Evolutionary conservation across 352 stramenopile genomes (phyloP), one percentile per base, ranked within the genome.

Genomic region (Globisporangium carolinianum): DNA sequence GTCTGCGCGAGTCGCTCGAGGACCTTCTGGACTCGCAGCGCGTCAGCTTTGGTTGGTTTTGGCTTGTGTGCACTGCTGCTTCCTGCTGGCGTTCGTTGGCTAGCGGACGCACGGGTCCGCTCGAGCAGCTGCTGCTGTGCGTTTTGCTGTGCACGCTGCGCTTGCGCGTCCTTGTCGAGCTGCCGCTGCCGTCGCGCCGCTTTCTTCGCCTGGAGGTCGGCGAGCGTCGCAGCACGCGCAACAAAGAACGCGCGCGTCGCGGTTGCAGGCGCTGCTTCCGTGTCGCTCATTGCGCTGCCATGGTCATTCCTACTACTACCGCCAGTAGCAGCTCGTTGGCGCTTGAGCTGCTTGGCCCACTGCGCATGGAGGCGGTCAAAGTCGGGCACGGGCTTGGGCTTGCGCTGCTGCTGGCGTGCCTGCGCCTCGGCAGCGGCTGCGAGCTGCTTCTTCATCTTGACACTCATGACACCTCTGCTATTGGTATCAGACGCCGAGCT

Each of bases 341-440:
- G 24, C 2, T 32, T 32, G 11, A 48, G 24, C 18, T 38, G 32
- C n/a, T 58, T 42, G 8, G 84, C 72, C 79, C 76, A 89, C 42
- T 83, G 65, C 1, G 54, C 66, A 47, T 91, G 81, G 45, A 89
- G 57, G 4, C 67, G 63, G 8, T 79, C 67, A 61, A 91, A 91
- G 59, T 91, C 68, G 0, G 81, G 81, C 14, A 88, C 81, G 1
- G 75, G 63, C 58, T 85, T 84, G 6, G 73, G 65, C 17, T 70
- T 73, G 17, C 53, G 56, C 9, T 56, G 59, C 12, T 55, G 68
- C n/a, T 54, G 39, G 14, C 57, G 47, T 6, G 65, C 73, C 50
- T 75, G 65, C 46, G 81, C 68, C 5, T 80, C 70, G 4, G 73
- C 65, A 51, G 70, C 63, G 43, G 68, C 68, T n/a, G 60, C 56